phyloP scores from a whole-genome alignment of 2,329 filamentous ascomycete genomes.

The Dothideomycetes sp. region DNA sequence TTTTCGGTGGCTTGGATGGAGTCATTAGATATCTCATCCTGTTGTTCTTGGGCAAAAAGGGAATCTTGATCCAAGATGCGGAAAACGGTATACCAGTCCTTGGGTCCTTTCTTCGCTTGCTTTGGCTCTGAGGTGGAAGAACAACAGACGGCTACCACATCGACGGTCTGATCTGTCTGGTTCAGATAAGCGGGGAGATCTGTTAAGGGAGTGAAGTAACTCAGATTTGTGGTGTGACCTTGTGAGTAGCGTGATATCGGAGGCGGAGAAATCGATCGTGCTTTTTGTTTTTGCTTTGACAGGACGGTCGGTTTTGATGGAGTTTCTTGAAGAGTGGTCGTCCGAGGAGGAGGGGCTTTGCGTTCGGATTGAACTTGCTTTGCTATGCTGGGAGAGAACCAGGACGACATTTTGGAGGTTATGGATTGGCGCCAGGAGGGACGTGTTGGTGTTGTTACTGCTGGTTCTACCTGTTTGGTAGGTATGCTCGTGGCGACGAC shows the following conservation, averaged over 20 bases:
- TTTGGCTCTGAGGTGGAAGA: constrained; percentile 24
- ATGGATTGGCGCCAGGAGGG: constrained; percentile 19
- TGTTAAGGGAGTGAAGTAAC: constrained; percentile 38
- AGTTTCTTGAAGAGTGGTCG: not conserved
- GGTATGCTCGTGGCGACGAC: too few relatives aligned
- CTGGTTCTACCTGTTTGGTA: too few relatives aligned
- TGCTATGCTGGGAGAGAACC: constrained; percentile 27
- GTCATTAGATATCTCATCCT: not conserved
- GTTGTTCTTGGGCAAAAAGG: too few relatives aligned
- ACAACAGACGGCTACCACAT: constrained; percentile 37
- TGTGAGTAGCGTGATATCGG: constrained; percentile 8
- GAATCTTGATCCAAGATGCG: constrained; percentile 31
- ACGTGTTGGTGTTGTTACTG: too few relatives aligned
- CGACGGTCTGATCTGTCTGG: constrained; percentile 29
- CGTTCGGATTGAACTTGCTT: not conserved
- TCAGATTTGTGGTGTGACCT: constrained; percentile 32
- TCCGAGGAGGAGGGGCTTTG: not conserved
- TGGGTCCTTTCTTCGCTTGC: constrained; percentile 33
- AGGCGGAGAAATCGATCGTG: constrained; percentile 13
- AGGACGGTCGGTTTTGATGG: not conserved
- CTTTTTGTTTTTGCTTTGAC: not conserved
- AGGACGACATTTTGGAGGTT: constrained; percentile 23
- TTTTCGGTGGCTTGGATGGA: too few relatives aligned
- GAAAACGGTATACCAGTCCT: constrained; percentile 36
- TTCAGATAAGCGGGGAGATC: constrained; percentile 33